These are phyloP conservation scores for Acanthamoeba sp. DNA, from an alignment of 208 protist genomes.

Conservation along the genomic window DNA sequence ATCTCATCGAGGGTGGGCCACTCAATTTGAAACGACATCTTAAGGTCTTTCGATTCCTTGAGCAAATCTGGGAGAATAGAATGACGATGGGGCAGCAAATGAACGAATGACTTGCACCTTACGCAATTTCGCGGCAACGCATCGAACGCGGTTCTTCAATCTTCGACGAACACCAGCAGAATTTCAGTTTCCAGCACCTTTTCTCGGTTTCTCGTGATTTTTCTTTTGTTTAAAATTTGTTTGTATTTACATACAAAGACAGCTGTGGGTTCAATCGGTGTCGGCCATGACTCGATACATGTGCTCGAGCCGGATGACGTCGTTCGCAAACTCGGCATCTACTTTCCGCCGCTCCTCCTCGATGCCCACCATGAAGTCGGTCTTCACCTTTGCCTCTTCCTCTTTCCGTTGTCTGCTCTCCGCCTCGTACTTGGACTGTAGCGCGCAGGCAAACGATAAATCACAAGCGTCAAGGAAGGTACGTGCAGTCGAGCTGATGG, in stretches of 20 bases:
- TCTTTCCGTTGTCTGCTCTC: slow-evolving; percentile 16
- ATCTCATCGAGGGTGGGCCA: slow-evolving; percentile 29
- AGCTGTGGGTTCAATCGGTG: not conserved
- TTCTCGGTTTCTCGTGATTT: not conserved
- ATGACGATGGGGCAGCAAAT: not conserved
- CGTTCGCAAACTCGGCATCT: slow-evolving; percentile 28
- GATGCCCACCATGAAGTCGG: slow-evolving; percentile 13
- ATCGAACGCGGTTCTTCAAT: not conserved
- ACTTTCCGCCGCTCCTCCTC: slow-evolving; percentile 17
- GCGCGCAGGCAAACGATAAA: too few relatives aligned
- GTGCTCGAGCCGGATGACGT: slow-evolving; percentile 38
- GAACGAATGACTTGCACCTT: not conserved
- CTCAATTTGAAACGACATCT: slow-evolving; percentile 65
- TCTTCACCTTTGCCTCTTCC: slow-evolving; percentile 17
- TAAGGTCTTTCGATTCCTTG: not conserved
- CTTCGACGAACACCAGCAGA: not conserved
- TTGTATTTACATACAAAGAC: too few relatives aligned
- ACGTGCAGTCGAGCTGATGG: not conserved
- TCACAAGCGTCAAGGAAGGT: not conserved
- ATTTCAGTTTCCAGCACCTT: too few relatives aligned
- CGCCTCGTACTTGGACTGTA: slow-evolving; percentile 41
- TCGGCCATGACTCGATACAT: slow-evolving; percentile 21
- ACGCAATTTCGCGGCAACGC: not conserved
- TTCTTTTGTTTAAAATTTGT: not conserved
- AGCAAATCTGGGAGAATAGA: not conserved